Evolutionary conservation across 352 stramenopile genomes (phyloP), one percentile per base, ranked within the genome.

Genomic region (Phytophthora pluvialis): DNA sequence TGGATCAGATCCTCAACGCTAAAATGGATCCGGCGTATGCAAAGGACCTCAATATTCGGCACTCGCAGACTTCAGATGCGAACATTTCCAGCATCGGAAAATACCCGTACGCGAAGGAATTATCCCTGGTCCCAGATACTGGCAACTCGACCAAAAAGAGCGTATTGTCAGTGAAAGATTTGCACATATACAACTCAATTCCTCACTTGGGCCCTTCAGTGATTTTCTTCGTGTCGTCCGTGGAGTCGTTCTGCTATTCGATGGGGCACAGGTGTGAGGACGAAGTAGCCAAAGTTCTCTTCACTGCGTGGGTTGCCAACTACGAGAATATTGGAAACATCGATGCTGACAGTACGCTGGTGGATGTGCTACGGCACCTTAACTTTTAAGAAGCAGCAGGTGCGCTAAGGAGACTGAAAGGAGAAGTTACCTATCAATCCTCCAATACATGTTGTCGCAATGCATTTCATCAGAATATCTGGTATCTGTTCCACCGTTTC

Each of bases 261-360:
- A 74, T 77, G 21, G 64, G 51, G 7, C 52, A 77, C 64, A 80
- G 75, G 40, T 77, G 65, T 43, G 56, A 80, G 11, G 48, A 74
- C 35, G 35, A 63, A 2, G 31, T 44, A 3, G 72, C 60, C 4
- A 64, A 40, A 18, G n/a, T 9, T 5, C 36, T 77, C 5, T 71
- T 77, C 38, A 43, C 15, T 21, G 21, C 51, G 9, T 60, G 52
- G 33, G 48, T 70, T 5, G 12, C 29, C 5, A n/a, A 70, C 12
- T 67, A 39, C 10, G 68, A 76, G 43, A 35, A 38, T 11, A 16
- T 72, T 29, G 57, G 56, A 15, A 51, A 31, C 7, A 55, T 76
- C 28, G 47, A 12, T n/a, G 16, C 28, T 0, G 15, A 60, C 12
- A 52, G 64, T 4, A 69, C 57, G 5, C n/a, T 76, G 13, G 12